phyloP scores from a whole-genome alignment of 163 green algal species.

The Volvox carteri region DNA sequence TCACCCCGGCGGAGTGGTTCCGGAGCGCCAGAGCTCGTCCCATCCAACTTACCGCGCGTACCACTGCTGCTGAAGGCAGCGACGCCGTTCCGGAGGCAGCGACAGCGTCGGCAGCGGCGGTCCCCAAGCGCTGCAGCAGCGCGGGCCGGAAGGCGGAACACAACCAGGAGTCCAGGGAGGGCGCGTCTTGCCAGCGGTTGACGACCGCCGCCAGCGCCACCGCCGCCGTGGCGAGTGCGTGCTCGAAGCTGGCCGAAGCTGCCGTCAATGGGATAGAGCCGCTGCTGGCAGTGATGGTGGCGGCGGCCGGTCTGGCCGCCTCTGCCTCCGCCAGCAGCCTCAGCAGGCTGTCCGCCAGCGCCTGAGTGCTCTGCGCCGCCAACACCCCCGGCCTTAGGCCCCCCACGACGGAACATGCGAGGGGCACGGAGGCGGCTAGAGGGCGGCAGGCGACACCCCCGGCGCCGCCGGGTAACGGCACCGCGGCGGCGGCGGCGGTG shows the following conservation, averaged over 20 bases:
- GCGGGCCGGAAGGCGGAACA: not conserved
- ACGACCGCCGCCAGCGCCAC: constrained; percentile 40
- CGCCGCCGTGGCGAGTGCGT: not conserved
- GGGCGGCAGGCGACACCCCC: not conserved
- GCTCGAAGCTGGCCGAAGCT: too few species aligned
- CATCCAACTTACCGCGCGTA: constrained; percentile 32
- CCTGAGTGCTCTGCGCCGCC: constrained; percentile 26
- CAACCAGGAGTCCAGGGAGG: constrained; percentile 29
- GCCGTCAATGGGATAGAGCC: constrained; percentile 8
- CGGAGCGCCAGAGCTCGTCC: constrained; percentile 50
- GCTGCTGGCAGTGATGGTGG: not conserved
- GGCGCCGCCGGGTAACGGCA: not conserved
- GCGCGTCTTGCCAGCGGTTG: constrained; percentile 48
- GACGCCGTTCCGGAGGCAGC: not conserved
- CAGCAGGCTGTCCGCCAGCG: constrained; percentile 37
- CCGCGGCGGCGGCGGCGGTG: not conserved
- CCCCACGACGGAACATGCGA: constrained; percentile 1
- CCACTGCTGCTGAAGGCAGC: not conserved
- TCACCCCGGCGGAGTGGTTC: not conserved
- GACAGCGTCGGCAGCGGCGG: not conserved
- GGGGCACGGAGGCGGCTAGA: not conserved
- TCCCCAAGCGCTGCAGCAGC: not conserved
- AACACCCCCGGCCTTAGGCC: constrained; percentile 14
- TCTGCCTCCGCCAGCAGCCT: not conserved
- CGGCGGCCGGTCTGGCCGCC: too few species aligned